phyloP scores from a whole-genome alignment of 2,329 filamentous ascomycete species.

The Volutella citrinella region DNA sequence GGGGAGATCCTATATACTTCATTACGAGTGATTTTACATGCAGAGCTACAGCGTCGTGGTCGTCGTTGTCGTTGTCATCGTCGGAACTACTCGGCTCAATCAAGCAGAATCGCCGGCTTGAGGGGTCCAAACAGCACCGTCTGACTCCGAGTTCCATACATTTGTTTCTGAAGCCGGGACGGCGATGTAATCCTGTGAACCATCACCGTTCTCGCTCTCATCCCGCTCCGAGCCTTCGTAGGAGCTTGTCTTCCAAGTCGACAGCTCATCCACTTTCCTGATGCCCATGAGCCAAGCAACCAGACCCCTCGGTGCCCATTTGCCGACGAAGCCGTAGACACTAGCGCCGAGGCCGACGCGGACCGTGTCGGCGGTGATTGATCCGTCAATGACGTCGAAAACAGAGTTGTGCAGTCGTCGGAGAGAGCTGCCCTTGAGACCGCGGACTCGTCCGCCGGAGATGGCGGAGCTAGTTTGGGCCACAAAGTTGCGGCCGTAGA shows the following conservation, averaged over 20 bases:
- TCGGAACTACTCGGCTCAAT: no score
- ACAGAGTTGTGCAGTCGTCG: slow-evolving; percentile 81
- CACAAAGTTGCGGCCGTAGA: slow-evolving; percentile 62
- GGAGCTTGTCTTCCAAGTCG: slow-evolving; percentile 48
- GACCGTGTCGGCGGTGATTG: slow-evolving; percentile 59
- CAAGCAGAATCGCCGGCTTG: slow-evolving; percentile 23
- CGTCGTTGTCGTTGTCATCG: no score
- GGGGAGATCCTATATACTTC: no score
- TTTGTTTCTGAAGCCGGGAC: slow-evolving; percentile 43
- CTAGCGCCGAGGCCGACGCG: slow-evolving; percentile 82
- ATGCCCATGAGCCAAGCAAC: slow-evolving; percentile 95
- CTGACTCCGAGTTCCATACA: slow-evolving; percentile 38
- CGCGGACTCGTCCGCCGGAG: slow-evolving; percentile 55
- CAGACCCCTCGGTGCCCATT: slow-evolving; percentile 71
- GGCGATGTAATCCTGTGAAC: slow-evolving; percentile 48
- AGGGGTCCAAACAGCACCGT: slow-evolving; percentile 45
- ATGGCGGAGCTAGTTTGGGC: slow-evolving; percentile 54
- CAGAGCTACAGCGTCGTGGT: no score
- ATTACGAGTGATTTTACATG: no score
- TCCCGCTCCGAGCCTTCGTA: slow-evolving; percentile 35
- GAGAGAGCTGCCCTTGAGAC: slow-evolving; percentile 66
- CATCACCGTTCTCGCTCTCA: slow-evolving; percentile 28
- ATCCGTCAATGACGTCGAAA: slow-evolving; percentile 80
- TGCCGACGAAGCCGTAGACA: slow-evolving; percentile 81
- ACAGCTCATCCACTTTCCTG: slow-evolving; percentile 56